Evolutionary conservation across 2,329 filamentous ascomycete species (phyloP).

Genomic region (Furcasterigmium furcatum): DNA sequence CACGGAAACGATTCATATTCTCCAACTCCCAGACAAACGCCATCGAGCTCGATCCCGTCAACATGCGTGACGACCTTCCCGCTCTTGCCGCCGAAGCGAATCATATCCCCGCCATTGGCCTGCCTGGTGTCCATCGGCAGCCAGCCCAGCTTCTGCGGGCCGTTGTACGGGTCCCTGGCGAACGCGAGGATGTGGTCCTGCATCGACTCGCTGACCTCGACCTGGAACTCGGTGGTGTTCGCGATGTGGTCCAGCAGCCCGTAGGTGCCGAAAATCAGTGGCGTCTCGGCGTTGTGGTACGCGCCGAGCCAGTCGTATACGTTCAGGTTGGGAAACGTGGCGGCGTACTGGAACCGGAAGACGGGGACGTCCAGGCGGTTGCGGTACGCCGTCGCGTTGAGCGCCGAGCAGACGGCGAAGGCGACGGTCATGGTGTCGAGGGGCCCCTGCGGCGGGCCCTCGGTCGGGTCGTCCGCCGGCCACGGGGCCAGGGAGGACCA

Average conservation of each 20-base stretch:
- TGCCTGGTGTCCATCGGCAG: slow-evolving; percentile 14
- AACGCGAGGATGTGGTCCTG: slow-evolving; percentile 22
- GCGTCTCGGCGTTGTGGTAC: slow-evolving; percentile 34
- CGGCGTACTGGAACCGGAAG: slow-evolving; percentile 35
- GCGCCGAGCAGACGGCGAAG: slow-evolving; percentile 22
- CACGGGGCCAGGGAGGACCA: slow-evolving; percentile 20
- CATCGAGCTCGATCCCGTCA: slow-evolving; percentile 12
- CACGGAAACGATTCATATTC: slow-evolving; percentile 12
- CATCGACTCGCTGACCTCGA: slow-evolving; percentile 18
- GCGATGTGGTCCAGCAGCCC: slow-evolving; percentile 15
- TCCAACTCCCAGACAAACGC: slow-evolving; percentile 7
- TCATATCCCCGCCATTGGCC: slow-evolving; percentile 7
- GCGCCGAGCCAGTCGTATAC: slow-evolving; percentile 35
- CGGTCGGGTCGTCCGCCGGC: slow-evolving; percentile 21
- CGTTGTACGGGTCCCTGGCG: slow-evolving; percentile 18
- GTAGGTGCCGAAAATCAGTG: slow-evolving; percentile 34
- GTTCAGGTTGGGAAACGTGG: slow-evolving; percentile 36
- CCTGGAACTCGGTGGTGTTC: slow-evolving; percentile 18
- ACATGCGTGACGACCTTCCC: slow-evolving; percentile 14
- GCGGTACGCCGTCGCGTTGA: slow-evolving; percentile 19
- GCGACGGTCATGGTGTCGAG: slow-evolving; percentile 9
- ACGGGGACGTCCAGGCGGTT: slow-evolving; percentile 23
- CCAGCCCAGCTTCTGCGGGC: slow-evolving; percentile 17
- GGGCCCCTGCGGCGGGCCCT: slow-evolving; percentile 17
- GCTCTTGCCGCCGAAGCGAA: slow-evolving; percentile 10